A percentile compares a stretch with the other conserved stretches of the same genome.
These are phyloP conservation scores for Bipolaris victoriae DNA, from an alignment of 2,329 filamentous ascomycete species.

Conservation along the genomic window DNA sequence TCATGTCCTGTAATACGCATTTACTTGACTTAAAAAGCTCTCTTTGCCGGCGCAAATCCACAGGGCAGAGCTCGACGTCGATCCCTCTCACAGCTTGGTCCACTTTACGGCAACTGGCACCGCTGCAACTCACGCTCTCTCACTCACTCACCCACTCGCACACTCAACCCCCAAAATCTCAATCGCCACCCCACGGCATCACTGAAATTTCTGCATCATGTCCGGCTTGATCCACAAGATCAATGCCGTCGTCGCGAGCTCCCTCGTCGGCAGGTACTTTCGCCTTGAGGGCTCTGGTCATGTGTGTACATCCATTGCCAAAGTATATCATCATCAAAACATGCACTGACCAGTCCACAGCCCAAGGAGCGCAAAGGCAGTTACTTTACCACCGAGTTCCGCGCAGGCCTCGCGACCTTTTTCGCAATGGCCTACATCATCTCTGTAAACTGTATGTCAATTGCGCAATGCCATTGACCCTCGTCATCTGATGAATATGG, in stretches of 20 bases:
- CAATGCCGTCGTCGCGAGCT: constrained; percentile 44
- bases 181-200: constrained; percentile 4
- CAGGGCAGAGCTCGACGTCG: constrained; percentile 13
- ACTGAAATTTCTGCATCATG: constrained; percentile 33
- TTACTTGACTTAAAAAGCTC: constrained; percentile 19
- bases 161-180: constrained; percentile 6
- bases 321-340: neutral
- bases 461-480: constrained; percentile 40
- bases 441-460: constrained; percentile 59
- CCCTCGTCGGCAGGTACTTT: constrained; percentile 60
- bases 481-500: constrained; percentile 15
- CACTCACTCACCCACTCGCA: neutral
- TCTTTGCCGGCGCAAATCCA: constrained; percentile 12
- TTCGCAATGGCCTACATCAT: constrained; percentile 65
- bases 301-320: constrained; percentile 59
- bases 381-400: constrained; percentile 81
- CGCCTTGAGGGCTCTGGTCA: constrained; percentile 81
- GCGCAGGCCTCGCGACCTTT: constrained; percentile 77
- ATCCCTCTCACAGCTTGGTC: constrained; percentile 13
- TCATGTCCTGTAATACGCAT: constrained; percentile 18
- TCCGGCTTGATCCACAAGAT: constrained; percentile 42
- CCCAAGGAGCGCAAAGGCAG: constrained; percentile 72
- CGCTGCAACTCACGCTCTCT: neutral
- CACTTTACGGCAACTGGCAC: constrained; percentile 6
- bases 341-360: constrained; percentile 14